Conservation (phyloP, 805 yeast species). For the Kodamaea restingae region DNA sequence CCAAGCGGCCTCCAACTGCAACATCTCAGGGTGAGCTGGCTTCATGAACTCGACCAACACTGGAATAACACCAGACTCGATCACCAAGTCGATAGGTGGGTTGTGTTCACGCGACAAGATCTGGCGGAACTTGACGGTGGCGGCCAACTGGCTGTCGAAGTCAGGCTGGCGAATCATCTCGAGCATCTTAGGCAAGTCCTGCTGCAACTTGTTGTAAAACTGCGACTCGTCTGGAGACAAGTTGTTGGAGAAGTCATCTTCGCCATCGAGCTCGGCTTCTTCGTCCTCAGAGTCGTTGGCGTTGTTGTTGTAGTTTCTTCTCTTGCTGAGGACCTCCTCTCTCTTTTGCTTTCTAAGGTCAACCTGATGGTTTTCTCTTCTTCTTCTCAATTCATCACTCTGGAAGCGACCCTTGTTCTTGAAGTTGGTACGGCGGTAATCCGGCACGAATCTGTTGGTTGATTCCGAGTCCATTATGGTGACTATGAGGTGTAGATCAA, state of each 20-base stretch:
- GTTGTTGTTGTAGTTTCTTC: slow-evolving; percentile 66
- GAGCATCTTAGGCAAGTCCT: slow-evolving; percentile 82
- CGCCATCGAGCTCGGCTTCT: slow-evolving; percentile 42
- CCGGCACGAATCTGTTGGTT: slow-evolving; percentile 85
- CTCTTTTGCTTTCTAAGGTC: slow-evolving; percentile 95
- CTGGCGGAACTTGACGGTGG: slow-evolving; percentile 92
- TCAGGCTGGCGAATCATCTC: slow-evolving; percentile 71
- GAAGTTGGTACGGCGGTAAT: slow-evolving; percentile 93
- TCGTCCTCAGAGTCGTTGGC: slow-evolving; percentile 43
- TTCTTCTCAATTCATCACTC: slow-evolving; percentile 94
- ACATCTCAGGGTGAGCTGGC: slow-evolving; percentile 67
- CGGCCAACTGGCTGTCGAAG: slow-evolving; percentile 75
- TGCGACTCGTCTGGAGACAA: slow-evolving; percentile 44
- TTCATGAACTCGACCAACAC: slow-evolving; percentile 82
- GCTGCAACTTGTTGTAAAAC: slow-evolving; percentile 38
- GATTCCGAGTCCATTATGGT: slow-evolving; percentile 66
- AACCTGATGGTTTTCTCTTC: slow-evolving; percentile 96
- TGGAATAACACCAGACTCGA: slow-evolving; percentile 91
- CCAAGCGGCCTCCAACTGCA: slow-evolving; percentile 99
- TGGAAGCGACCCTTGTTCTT: slow-evolving; percentile 92
- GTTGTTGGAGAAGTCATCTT: slow-evolving; percentile 27
- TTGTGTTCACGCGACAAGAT: slow-evolving; percentile 88
- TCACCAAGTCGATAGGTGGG: slow-evolving; percentile 94
- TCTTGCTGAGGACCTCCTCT: slow-evolving; percentile 89
- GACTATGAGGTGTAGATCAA: slow-evolving; percentile 5